Percentiles rank a stretch among this genome's conserved stretches.
Evolutionary conservation across 192 early-diverging fungal genomes (phyloP).

Genomic region (Spinellus fusiger): DNA sequence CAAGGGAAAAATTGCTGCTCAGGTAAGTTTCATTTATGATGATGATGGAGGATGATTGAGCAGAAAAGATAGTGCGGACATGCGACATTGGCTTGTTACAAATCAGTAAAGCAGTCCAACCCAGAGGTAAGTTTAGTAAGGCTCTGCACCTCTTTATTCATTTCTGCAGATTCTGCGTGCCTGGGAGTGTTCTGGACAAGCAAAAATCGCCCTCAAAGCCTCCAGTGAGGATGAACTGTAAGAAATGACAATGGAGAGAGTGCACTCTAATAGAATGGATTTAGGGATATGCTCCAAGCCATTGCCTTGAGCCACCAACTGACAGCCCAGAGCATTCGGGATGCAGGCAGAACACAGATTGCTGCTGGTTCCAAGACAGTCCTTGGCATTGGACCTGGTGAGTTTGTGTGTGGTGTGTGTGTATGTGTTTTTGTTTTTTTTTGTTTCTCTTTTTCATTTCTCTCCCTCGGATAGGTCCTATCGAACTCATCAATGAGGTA

Average conservation of each 20-base stretch:
- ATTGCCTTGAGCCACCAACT: slow-evolving; percentile 53
- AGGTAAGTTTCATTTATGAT: slow-evolving; percentile 22
- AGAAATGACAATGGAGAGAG: slow-evolving; percentile 10
- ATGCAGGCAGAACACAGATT: slow-evolving; percentile 92
- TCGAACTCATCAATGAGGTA: slow-evolving; percentile 31
- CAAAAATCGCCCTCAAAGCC: slow-evolving; percentile 83
- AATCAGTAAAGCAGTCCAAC: slow-evolving; percentile 42
- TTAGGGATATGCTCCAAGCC: slow-evolving; percentile 47
- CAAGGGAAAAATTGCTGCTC: slow-evolving; percentile 92
- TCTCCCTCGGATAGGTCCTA: slow-evolving; percentile 38
- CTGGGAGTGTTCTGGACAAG: slow-evolving; percentile 80
- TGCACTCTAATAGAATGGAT: not conserved
- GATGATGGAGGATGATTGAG: not conserved
- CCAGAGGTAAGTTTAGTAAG: slow-evolving; percentile 46
- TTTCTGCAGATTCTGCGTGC: slow-evolving; percentile 32
- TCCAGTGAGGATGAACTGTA: slow-evolving; percentile 73
- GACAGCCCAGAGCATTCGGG: slow-evolving; percentile 70
- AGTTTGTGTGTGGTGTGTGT: too few species aligned
- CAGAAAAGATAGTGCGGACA: slow-evolving; percentile 65
- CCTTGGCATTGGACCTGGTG: slow-evolving; percentile 88
- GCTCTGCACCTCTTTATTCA: not conserved
- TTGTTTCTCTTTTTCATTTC: too few species aligned
- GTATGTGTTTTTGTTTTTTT: too few species aligned
- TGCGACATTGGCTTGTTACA: slow-evolving; percentile 82
- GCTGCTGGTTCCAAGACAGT: slow-evolving; percentile 89